A percentile compares a stretch with the other conserved stretches of the same genome.
Conservation (phyloP, 2,329 filamentous ascomycete genomes). For the Aspergillus sclerotialis region DNA sequence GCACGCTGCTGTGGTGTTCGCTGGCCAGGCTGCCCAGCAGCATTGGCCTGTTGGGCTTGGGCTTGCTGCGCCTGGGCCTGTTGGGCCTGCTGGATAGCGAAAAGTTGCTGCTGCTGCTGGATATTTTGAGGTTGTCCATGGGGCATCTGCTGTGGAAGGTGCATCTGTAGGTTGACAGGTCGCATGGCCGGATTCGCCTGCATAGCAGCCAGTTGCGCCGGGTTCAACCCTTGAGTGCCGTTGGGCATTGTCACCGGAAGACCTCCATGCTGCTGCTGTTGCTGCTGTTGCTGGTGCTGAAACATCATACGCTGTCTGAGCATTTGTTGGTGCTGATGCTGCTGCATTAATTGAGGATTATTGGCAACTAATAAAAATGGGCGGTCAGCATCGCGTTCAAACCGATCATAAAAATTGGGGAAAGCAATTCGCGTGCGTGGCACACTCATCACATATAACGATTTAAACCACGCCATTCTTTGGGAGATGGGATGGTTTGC, state of each 20-base stretch:
- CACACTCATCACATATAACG: too few relatives aligned
- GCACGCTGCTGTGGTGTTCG: constrained; percentile 36
- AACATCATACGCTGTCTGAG: constrained; percentile 20
- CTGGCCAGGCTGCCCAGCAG: constrained; percentile 28
- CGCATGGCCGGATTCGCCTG: constrained; percentile 35
- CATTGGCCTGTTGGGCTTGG: constrained; percentile 20
- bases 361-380: constrained; percentile 27
- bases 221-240: constrained; percentile 32
- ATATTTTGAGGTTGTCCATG: constrained; percentile 36
- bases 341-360: constrained; percentile 42
- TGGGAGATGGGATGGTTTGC: too few relatives aligned
- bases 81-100: constrained; percentile 25
- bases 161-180: constrained; percentile 31
- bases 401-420: too few relatives aligned
- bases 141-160: constrained; percentile 35
- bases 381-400: too few relatives aligned
- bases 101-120: constrained; percentile 38
- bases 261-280: constrained; percentile 28
- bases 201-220: constrained; percentile 38
- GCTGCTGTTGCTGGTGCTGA: constrained; percentile 25
- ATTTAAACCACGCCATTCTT: too few relatives aligned
- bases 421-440: too few relatives aligned
- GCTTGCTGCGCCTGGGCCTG: constrained; percentile 28
- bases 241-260: constrained; percentile 36
- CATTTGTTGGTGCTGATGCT: constrained; percentile 26